Conservation (phyloP, 495 filamentous ascomycete genomes). For the Penicillium coprophilum region DNA sequence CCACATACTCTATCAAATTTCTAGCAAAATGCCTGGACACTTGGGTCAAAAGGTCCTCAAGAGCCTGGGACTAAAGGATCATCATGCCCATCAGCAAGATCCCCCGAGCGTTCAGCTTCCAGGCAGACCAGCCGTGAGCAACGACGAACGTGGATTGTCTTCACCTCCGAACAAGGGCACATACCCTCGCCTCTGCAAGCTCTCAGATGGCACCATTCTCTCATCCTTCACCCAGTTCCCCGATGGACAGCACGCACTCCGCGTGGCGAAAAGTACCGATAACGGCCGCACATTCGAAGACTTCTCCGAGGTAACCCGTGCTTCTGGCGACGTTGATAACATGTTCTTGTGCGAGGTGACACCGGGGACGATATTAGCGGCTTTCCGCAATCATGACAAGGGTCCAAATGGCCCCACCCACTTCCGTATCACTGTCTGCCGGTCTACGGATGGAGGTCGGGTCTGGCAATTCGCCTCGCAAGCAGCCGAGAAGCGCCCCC, state of each 20-base stretch:
- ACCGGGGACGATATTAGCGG: conserved; percentile 50
- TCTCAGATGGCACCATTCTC: conserved; percentile 42
- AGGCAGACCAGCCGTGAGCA: conserved; percentile 30
- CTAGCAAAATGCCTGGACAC: conserved; percentile 30
- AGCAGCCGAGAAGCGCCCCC: conserved; percentile 42
- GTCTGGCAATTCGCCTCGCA: conserved; percentile 57
- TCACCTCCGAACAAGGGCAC: conserved; percentile 45
- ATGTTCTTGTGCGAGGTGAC: conserved; percentile 54
- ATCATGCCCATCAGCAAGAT: conserved; percentile 3
- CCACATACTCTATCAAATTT: background rate
- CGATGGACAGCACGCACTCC: conserved; percentile 29
- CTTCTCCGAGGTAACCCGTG: conserved; percentile 40
- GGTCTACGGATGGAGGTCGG: conserved; percentile 52
- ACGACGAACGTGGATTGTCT: conserved; percentile 41
- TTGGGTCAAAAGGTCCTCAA: conserved; percentile 43
- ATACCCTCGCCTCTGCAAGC: conserved; percentile 40
- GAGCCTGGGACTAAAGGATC: conserved; percentile 22
- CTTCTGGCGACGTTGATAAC: conserved; percentile 57
- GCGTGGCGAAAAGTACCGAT: conserved; percentile 40
- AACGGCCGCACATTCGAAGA: conserved; percentile 36
- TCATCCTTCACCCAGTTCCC: conserved; percentile 42
- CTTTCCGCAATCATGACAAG: conserved; percentile 61
- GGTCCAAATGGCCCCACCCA: conserved; percentile 38
- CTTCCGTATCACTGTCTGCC: conserved; percentile 63
- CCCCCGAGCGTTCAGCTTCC: conserved; percentile 10